Conservation (phyloP, 768 basidiomycete species). For the Suillus cothurnatus region DNA sequence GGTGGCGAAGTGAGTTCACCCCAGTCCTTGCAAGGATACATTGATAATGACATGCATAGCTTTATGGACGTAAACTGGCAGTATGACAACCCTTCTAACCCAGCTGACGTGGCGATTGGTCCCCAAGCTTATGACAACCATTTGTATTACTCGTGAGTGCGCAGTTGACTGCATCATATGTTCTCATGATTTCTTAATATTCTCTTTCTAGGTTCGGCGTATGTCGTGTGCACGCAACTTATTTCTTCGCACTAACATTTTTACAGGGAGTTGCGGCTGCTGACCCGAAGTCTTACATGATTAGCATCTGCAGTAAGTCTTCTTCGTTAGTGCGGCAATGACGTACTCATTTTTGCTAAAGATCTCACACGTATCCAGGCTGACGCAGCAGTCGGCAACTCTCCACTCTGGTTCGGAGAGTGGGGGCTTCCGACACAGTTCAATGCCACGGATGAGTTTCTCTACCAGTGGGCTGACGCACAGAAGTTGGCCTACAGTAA, state of each 20-base stretch:
- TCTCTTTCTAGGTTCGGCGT: conserved; percentile 57
- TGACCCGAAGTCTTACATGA: conserved; percentile 65
- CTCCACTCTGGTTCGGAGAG: conserved; percentile 59
- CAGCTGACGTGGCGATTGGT: too few species aligned
- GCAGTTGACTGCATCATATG: background rate
- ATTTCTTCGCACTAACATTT: background rate
- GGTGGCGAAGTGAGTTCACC: conserved; percentile 38
- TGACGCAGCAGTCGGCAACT: conserved; percentile 46
- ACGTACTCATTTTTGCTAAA: conserved; percentile 25
- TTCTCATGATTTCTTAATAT: conserved; percentile 4
- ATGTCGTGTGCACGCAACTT: conserved; percentile 14
- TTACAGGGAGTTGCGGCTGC: conserved; percentile 69
- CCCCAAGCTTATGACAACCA: conserved; percentile 45
- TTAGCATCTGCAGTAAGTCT: conserved; percentile 66
- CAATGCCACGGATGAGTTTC: conserved; percentile 58
- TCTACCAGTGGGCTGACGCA: conserved; percentile 71
- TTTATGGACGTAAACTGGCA: too few species aligned
- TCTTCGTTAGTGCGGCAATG: background rate
- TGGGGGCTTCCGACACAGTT: conserved; percentile 70
- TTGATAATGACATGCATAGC: too few species aligned
- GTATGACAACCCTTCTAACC: too few species aligned
- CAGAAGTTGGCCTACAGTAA: too few species aligned
- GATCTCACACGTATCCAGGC: conserved; percentile 59
- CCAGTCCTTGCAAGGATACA: background rate
- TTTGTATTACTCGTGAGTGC: conserved; percentile 68